phyloP scores from a whole-genome alignment of 768 basidiomycete genomes.

The Lentinula guzmanii region DNA sequence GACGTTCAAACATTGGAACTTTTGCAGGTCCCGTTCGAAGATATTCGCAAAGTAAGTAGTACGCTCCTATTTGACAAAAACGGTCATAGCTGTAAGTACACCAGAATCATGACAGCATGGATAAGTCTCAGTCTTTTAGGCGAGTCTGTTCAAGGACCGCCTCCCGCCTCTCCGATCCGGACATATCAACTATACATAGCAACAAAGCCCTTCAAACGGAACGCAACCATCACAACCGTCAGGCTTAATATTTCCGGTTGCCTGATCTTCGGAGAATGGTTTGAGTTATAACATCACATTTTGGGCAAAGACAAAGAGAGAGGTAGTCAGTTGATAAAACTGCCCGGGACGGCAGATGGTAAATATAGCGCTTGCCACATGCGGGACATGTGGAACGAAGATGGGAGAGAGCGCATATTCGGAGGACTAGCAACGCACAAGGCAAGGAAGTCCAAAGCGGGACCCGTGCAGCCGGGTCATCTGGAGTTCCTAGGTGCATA shows the following conservation, averaged over 20 bases:
- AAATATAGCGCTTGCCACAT: background rate
- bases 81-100: background rate
- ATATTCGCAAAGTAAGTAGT: too few species aligned
- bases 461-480: background rate
- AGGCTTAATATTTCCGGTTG: background rate
- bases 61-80: too few species aligned
- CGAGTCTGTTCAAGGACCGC: background rate
- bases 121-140: too few species aligned
- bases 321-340: background rate
- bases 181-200: background rate
- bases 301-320: background rate
- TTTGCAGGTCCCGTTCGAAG: too few species aligned
- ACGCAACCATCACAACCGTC: background rate
- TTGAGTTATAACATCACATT: background rate
- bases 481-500: background rate
- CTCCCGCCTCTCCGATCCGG: background rate
- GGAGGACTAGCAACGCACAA: background rate
- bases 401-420: background rate
- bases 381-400: background rate
- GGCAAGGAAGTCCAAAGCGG: background rate
- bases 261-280: background rate
- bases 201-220: background rate
- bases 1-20: too few species aligned
- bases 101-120: background rate
- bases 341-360: background rate